phyloP scores from a whole-genome alignment of 2,329 filamentous ascomycete species.

The Hypoxylon sp. region DNA sequence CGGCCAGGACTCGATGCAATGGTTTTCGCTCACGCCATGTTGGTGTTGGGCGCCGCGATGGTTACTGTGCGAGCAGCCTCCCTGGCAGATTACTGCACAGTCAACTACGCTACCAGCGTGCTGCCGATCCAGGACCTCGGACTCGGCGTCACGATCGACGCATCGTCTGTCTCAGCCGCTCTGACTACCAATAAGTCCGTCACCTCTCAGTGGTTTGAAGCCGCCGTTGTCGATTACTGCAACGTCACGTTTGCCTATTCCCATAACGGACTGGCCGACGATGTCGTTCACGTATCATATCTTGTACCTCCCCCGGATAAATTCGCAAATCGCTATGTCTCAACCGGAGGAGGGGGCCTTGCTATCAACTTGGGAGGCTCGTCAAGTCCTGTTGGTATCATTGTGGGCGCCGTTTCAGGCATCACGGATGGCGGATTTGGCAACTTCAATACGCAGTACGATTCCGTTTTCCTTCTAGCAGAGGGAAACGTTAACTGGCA shows the following conservation, averaged over 20 bases:
- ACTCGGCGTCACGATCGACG: constrained; percentile 49
- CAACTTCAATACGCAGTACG: constrained; percentile 57
- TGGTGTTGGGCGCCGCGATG: constrained; percentile 16
- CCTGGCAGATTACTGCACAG: constrained; percentile 39
- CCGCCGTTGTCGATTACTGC: constrained; percentile 43
- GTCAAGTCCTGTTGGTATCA: constrained; percentile 50
- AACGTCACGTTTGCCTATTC: constrained; percentile 48
- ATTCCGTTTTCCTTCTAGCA: constrained; percentile 54
- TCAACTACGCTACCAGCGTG: constrained; percentile 37
- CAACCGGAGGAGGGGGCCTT: constrained; percentile 54
- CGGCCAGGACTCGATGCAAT: constrained; percentile 2
- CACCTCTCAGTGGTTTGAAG: constrained; percentile 47
- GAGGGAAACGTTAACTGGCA: constrained; percentile 58
- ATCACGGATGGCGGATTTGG: constrained; percentile 66
- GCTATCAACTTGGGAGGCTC: constrained; percentile 53
- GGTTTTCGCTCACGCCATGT: background rate
- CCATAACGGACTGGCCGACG: constrained; percentile 42
- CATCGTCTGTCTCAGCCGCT: constrained; percentile 48
- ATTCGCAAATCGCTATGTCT: constrained; percentile 48
- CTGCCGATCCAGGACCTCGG: constrained; percentile 46
- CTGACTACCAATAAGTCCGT: constrained; percentile 53
- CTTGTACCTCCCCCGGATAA: constrained; percentile 42
- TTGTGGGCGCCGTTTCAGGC: constrained; percentile 61
- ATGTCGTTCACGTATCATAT: constrained; percentile 45
- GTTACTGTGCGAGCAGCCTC: constrained; percentile 19